Evolutionary conservation across 306 rosid species (phyloP).

Genomic region (Begonia fuchsioides): DNA sequence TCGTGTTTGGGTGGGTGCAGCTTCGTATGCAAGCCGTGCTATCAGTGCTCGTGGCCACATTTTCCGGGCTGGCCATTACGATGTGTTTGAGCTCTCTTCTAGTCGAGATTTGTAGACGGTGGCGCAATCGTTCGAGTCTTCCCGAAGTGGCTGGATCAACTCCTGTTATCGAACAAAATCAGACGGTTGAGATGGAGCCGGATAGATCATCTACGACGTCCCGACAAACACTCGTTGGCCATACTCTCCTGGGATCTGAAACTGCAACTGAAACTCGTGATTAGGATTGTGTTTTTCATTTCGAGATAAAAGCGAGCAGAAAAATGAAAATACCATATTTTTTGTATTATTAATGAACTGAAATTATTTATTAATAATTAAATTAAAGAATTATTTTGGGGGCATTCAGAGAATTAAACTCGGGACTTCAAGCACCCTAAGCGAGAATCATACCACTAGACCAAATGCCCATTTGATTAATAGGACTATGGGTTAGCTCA

Average conservation of each 20-base stretch:
- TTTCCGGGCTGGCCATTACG: constrained; percentile 57
- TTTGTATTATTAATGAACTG: no score
- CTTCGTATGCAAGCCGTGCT: constrained; percentile 46
- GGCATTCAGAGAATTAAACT: no score
- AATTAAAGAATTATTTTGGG: no score
- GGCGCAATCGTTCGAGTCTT: neutral
- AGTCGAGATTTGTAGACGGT: constrained; percentile 29
- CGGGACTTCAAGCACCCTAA: no score
- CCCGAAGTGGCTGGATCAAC: no score
- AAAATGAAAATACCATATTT: no score
- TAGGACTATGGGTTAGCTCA: no score
- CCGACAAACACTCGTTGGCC: neutral
- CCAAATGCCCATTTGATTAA: no score
- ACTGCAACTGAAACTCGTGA: neutral
- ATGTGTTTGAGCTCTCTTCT: constrained; percentile 42
- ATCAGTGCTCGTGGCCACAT: constrained; percentile 50
- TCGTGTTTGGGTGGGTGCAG: constrained; percentile 23
- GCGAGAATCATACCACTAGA: neutral
- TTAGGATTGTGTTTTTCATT: no score
- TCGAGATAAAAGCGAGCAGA: no score
- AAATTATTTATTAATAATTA: no score
- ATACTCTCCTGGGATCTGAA: neutral
- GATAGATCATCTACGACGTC: neutral
- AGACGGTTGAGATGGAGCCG: neutral
- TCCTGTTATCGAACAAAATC: neutral